phyloP scores from a whole-genome alignment of 495 filamentous ascomycete genomes.

The Choiromyces venosus region DNA sequence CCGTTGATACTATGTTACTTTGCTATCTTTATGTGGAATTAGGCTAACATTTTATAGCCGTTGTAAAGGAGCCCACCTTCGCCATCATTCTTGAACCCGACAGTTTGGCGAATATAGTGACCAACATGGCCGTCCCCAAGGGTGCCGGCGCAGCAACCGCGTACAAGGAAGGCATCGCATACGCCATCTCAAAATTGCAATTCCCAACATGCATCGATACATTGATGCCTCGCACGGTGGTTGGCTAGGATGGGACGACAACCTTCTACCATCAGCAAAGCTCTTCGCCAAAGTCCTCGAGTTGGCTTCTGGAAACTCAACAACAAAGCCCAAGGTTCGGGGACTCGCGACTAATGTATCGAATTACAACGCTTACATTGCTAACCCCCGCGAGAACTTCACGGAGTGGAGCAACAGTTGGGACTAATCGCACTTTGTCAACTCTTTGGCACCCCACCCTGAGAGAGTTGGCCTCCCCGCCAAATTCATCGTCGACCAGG shows the following conservation, averaged over 20 bases:
- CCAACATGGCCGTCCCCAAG: conserved; percentile 53
- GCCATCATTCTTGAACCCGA: conserved; percentile 55
- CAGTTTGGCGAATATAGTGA: conserved; percentile 59
- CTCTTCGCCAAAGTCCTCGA: conserved; percentile 52
- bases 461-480: conserved; percentile 47
- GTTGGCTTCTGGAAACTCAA: conserved; percentile 45
- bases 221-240: conserved; percentile 54
- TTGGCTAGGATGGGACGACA: conserved; percentile 57
- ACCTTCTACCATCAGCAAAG: conserved; percentile 52
- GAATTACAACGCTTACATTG: conserved; percentile 48
- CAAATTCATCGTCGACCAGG: conserved; percentile 55
- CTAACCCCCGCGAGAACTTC: conserved; percentile 26
- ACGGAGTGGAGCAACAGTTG: conserved; percentile 42
- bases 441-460: conserved; percentile 50
- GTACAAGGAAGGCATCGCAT: conserved; percentile 55
- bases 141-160: conserved; percentile 52
- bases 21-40: no score
- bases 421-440: conserved; percentile 54
- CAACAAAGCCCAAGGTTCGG: conserved; percentile 45
- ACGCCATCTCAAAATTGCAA: conserved; percentile 55
- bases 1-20: conserved; percentile 45
- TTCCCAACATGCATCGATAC: conserved; percentile 58
- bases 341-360: conserved; percentile 56
- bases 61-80: conserved; percentile 42
- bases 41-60: conserved; percentile 11